Base-by-base conservation (phyloP, 306 rosid species). In the Morella rubra region DNA sequence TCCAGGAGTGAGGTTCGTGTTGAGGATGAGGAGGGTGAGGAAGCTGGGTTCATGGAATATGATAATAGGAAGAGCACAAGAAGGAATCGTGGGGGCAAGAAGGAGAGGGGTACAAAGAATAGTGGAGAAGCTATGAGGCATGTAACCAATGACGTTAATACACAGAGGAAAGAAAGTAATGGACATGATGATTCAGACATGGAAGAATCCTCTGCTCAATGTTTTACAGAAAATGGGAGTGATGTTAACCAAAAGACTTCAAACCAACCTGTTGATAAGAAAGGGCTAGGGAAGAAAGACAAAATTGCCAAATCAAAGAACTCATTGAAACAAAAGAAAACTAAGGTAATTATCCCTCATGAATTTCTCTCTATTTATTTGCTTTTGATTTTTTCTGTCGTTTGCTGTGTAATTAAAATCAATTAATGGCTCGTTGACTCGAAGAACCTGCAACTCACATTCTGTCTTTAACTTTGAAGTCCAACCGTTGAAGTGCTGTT, bases 311-410 rank as follows among this genome's bases (percentile, higher is more conserved):
- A 83, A 72, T 77, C 88, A 24, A 90, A 87, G 83, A 44, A 22
- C 74, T 86, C 88, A 60, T 82, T 90, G 73, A 91, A 80, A 83
- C 91, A 92, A 78, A 91, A 82, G 88, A 92, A 89, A 67, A 60
- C 93, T 7, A 96, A 88, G 98, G 99, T 96, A 87, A 80, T 24
- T 37, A 8, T 61, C 53, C 69, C 47, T 85, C 72, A 27, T 41
- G 50, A 60, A 47, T 56, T 9, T 27, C 47, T 82, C 44, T 42
- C 66, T 60, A 71, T 53, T 59, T 13, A 45, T 18, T 16, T 54
- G 51, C 73, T 41, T 15, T 44, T 42, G 44, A 44, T 20, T 11
- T 44, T 49, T 47, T 19, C 55, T 71, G 73, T 73, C 7, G 53
- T 56, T 61, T 16, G 69, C 69, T 8, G 19, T 76, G 72, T 69